These are phyloP conservation scores for Suillus spraguei DNA, from an alignment of 768 basidiomycete genomes.

Conservation along the genomic window DNA sequence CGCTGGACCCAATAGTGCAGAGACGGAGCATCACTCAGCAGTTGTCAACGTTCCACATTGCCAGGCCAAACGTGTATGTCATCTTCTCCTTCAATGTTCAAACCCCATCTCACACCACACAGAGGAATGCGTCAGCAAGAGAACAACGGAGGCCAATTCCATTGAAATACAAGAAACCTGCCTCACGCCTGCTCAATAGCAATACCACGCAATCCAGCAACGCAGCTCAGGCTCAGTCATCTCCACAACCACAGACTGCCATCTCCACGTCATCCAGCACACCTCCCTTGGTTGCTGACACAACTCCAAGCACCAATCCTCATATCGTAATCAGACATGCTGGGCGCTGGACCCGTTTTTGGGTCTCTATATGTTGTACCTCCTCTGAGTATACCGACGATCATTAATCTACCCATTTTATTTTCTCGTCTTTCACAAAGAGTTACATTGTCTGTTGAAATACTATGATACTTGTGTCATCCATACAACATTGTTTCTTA, in stretches of 20 bases:
- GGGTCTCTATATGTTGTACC: neutral
- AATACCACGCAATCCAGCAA: neutral
- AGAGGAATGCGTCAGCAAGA: neutral
- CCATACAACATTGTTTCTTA: no score
- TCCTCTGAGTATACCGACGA: neutral
- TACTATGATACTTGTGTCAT: no score
- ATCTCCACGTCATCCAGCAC: neutral
- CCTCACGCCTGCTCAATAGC: neutral
- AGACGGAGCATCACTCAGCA: no score
- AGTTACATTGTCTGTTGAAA: no score
- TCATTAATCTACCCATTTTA: neutral
- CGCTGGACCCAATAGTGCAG: no score
- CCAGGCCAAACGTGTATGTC: no score
- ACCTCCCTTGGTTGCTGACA: neutral
- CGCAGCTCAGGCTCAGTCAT: neutral
- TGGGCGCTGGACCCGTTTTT: neutral
- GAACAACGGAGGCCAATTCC: no score
- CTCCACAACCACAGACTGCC: neutral
- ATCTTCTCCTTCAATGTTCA: no score
- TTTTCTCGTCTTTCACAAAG: no score
- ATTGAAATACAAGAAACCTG: neutral
- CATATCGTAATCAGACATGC: neutral
- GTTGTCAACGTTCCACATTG: no score
- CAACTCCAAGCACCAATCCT: neutral
- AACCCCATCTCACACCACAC: no score